Evolutionary conservation across 2,329 filamentous ascomycete species (phyloP).

Genomic region (Mariannaea sp.): DNA sequence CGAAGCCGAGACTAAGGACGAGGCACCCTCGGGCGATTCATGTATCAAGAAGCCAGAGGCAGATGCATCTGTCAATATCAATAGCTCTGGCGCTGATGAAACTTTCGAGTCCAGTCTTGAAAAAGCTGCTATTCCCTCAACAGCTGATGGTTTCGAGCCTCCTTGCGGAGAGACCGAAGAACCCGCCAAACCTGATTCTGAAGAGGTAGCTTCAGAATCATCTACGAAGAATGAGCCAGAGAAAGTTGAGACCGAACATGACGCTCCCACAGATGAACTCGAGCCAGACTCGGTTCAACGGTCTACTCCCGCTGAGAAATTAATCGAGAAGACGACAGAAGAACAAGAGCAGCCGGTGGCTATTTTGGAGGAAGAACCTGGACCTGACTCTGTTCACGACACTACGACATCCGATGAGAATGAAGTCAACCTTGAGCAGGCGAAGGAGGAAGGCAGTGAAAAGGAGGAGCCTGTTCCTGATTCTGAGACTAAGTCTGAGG

Average conservation of each 20-base stretch:
- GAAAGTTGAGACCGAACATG: not conserved
- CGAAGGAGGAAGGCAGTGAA: not conserved
- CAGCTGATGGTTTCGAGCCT: not conserved
- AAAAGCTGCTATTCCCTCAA: not conserved
- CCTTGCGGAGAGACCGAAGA: not conserved
- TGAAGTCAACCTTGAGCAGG: constrained; percentile 11
- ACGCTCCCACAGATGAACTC: not conserved
- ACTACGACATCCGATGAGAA: not conserved
- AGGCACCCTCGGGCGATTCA: not conserved
- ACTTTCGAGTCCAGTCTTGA: not conserved
- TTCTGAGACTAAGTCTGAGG: constrained; percentile 5
- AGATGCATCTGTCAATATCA: not conserved
- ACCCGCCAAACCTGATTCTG: not conserved
- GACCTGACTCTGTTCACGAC: not conserved
- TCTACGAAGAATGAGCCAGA: constrained; percentile 4
- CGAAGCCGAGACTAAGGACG: too few relatives aligned
- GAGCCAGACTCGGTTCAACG: constrained; percentile 8
- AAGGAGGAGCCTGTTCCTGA: constrained; percentile 7
- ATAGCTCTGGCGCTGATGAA: not conserved
- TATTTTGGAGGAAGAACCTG: not conserved
- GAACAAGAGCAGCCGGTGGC: constrained; percentile 7
- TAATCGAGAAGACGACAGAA: not conserved
- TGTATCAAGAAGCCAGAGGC: not conserved
- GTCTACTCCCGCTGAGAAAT: constrained; percentile 4
- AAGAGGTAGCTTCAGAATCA: not conserved